These are phyloP conservation scores for Zymoseptoria passerinii DNA, from an alignment of 2,329 filamentous ascomycete species.

Conservation along the genomic window DNA sequence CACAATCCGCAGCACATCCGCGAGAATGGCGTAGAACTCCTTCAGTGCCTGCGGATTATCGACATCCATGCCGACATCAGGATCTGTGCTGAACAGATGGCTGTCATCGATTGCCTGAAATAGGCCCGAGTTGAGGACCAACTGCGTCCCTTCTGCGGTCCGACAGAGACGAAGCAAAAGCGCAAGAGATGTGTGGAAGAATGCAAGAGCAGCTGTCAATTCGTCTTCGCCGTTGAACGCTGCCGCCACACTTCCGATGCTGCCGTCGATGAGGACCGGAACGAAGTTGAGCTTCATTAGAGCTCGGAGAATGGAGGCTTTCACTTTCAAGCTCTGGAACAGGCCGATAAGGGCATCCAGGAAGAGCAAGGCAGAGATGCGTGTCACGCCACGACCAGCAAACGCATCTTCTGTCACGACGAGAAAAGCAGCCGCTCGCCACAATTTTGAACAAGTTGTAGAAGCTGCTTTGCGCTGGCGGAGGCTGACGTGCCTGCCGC, in stretches of 20 bases:
- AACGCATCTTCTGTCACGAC: slow-evolving; percentile 90
- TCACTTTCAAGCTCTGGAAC: slow-evolving; percentile 58
- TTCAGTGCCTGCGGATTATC: slow-evolving; percentile 62
- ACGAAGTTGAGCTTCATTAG: slow-evolving; percentile 85
- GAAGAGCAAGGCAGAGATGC: slow-evolving; percentile 79
- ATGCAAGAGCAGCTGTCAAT: slow-evolving; percentile 47
- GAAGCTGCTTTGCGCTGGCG: slow-evolving; percentile 26
- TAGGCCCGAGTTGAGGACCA: slow-evolving; percentile 81
- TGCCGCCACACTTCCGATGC: slow-evolving; percentile 65
- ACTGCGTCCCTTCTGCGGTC: slow-evolving; percentile 72
- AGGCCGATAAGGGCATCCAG: slow-evolving; percentile 69
- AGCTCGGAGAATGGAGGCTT: slow-evolving; percentile 65
- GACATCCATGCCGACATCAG: slow-evolving; percentile 76
- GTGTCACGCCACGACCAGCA: slow-evolving; percentile 69
- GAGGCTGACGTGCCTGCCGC: slow-evolving; percentile 10
- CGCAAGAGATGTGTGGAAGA: slow-evolving; percentile 67
- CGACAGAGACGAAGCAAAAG: slow-evolving; percentile 79
- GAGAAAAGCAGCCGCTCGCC: slow-evolving; percentile 75
- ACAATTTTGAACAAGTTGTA: slow-evolving; percentile 66
- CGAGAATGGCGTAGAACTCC: slow-evolving; percentile 76
- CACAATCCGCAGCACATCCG: slow-evolving; percentile 72
- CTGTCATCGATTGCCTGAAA: slow-evolving; percentile 75
- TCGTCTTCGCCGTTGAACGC: slow-evolving; percentile 49
- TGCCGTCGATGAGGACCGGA: slow-evolving; percentile 77
- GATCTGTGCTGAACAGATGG: slow-evolving; percentile 80